Evolutionary conservation across 495 filamentous ascomycete species (phyloP), one percentile per base, ranked within the genome.

Genomic region (Immersiella caudata): DNA sequence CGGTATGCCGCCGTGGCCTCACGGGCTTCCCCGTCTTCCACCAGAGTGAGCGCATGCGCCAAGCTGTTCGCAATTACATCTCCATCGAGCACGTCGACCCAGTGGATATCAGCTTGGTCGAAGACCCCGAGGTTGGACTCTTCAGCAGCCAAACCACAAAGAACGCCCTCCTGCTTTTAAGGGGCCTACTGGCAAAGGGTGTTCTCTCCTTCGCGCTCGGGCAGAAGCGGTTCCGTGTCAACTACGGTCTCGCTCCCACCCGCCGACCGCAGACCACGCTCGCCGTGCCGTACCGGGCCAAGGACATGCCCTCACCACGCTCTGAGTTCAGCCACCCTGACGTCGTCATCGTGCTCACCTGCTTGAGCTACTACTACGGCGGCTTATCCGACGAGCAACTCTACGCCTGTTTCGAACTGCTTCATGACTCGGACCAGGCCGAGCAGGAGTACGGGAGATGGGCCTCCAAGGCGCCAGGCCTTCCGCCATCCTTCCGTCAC

Each of bases 301-400:
- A 93, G 68, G 90, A 89, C 59, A 83, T 70, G 22, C 90, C 89
- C 1, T 79, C 88, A 0, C 77, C 81, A 0, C 80, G 86, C 3
- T 85, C 91, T 0, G 91, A 93, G 68, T 93, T 90, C 74, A 88
- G 89, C 40, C 90, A 94, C 68, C 90, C 90, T 0, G 90, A 94
- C 71, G 85, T 89, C 0, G 80, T 83, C 35, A 88, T 93, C 22
- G 65, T 87, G 6, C 71, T 94, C n/a, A 92, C 91, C 0, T 89
- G 79, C 25, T 74, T 93, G 2, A 84, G 80, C 36, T 93, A 91
- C 72, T 93, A 93, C 70, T 90, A 92, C 63, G 75, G 77, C 0
- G 90, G 90, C 2, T 80, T 94, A 0, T 69, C 52, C 0, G 73
- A 86, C 51, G 75, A 82, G 0, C 83, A 93, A 6, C 72, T 93